Conservation (phyloP, 2,329 filamentous ascomycete genomes). For the Phaeomoniella chlamydospora region DNA sequence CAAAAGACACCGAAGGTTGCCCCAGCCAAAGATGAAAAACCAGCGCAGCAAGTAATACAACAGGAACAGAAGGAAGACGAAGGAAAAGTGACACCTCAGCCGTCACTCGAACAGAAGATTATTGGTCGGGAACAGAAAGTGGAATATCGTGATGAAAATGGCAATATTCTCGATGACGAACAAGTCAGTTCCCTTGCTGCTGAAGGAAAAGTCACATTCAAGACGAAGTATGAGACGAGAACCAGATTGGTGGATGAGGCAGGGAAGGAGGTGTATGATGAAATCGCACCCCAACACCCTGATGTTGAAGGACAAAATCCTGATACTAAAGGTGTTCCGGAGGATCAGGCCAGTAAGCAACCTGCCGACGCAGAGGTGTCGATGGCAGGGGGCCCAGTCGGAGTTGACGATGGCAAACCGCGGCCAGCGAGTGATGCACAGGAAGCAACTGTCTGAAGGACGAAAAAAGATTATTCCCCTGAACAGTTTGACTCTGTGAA, state of each 20-base stretch:
- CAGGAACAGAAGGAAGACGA: conserved; percentile 12
- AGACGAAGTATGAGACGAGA: conserved; percentile 90
- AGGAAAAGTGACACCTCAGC: conserved; percentile 19
- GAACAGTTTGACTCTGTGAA: too few species aligned
- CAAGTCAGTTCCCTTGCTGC: conserved; percentile 58
- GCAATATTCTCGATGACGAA: conserved; percentile 72
- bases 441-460: conserved; percentile 25
- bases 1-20: conserved; percentile 11
- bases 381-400: conserved; percentile 22
- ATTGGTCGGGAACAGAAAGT: conserved; percentile 60
- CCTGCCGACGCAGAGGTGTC: conserved; percentile 20
- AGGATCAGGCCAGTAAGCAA: conserved; percentile 18
- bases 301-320: conserved; percentile 44
- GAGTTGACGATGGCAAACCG: conserved; percentile 21
- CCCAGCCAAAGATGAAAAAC: conserved; percentile 6
- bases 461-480: too few species aligned
- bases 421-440: conserved; percentile 32
- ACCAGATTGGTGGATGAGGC: conserved; percentile 67
- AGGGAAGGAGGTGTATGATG: conserved; percentile 57
- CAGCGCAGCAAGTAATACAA: conserved; percentile 7
- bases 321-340: conserved; percentile 30
- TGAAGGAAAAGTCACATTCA: conserved; percentile 86
- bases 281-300: conserved; percentile 37
- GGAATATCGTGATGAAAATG: conserved; percentile 89
- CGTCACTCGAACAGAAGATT: conserved; percentile 11